Conservation (phyloP, 768 basidiomycete genomes). For the Trametes meyenii region DNA sequence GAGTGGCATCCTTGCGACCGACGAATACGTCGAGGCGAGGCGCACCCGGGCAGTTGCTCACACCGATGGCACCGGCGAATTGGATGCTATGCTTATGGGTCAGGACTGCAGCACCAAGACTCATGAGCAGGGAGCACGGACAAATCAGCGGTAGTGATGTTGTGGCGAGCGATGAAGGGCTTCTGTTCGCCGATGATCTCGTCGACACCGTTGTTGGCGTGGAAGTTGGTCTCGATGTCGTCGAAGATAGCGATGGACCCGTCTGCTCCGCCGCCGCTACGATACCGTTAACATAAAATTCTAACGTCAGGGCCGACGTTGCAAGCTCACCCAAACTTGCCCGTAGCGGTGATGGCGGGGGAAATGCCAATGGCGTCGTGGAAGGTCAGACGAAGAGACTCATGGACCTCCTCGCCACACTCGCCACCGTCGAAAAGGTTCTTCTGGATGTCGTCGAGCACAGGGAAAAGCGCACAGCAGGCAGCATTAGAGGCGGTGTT, state of each 20-base stretch:
- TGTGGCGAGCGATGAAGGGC: conserved; percentile 27
- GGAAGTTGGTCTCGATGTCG: conserved; percentile 29
- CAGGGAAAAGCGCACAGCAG: conserved; percentile 17
- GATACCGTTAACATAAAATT: too few relatives aligned
- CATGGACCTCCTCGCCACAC: conserved; percentile 38
- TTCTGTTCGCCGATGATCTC: conserved; percentile 29
- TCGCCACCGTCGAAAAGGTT: conserved; percentile 37
- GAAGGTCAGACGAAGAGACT: conserved; percentile 33
- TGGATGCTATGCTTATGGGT: conserved; percentile 24
- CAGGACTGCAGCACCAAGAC: not conserved
- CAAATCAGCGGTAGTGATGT: conserved; percentile 31
- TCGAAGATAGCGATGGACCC: conserved; percentile 30
- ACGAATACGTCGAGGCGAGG: conserved; percentile 32
- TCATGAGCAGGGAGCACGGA: not conserved
- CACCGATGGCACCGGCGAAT: conserved; percentile 34
- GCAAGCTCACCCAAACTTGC: conserved; percentile 5
- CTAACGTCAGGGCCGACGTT: not conserved
- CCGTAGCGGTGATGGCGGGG: conserved; percentile 9
- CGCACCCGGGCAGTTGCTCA: conserved; percentile 36
- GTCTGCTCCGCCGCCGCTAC: conserved; percentile 30
- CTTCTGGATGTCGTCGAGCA: conserved; percentile 32
- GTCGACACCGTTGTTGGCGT: conserved; percentile 30
- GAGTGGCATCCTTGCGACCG: conserved; percentile 16
- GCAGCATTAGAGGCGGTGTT: conserved; percentile 19
- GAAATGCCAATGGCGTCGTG: conserved; percentile 28